Percentiles rank a stretch among this genome's conserved stretches.
These are phyloP conservation scores for Stentor coeruleus DNA, from an alignment of 73 alveolate species.

Conservation along the genomic window DNA sequence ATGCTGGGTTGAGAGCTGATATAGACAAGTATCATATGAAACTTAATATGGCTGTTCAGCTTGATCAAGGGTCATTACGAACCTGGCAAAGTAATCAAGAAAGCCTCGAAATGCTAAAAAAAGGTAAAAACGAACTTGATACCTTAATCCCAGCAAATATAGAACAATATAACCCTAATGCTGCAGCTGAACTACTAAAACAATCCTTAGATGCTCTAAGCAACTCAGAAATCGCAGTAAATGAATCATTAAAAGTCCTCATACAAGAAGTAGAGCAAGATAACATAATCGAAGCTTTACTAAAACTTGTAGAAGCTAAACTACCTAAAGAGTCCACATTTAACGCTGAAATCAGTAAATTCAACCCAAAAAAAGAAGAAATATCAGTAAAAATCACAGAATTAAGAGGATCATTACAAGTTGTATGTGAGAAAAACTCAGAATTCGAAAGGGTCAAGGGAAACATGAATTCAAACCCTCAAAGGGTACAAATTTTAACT, in stretches of 20 bases:
- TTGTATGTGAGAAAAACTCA: not conserved
- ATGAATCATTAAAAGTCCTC: not conserved
- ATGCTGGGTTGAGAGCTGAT: not conserved
- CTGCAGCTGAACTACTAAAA: slow-evolving; percentile 1
- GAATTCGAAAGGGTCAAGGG: slow-evolving; percentile 15
- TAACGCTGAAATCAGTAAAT: slow-evolving; percentile 22
- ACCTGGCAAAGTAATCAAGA: not conserved
- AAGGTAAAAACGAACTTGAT: not conserved
- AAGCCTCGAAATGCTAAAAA: not conserved
- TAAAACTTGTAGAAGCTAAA: not conserved
- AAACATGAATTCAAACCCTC: not conserved
- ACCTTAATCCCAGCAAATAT: not conserved
- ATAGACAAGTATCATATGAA: not conserved
- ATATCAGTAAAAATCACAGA: not conserved
- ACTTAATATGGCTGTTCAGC: not conserved
- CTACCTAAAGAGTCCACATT: slow-evolving; percentile 18
- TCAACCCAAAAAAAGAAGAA: slow-evolving; percentile 11
- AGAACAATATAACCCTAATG: not conserved
- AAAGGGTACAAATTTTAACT: not conserved
- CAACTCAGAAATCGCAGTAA: not conserved
- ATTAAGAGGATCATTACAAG: not conserved
- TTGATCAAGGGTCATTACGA: not conserved
- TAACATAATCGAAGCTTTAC: not conserved
- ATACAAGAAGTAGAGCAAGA: not conserved
- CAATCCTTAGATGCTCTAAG: not conserved